These are phyloP conservation scores for Rhizopus stolonifer DNA, from an alignment of 371 early-diverging fungal genomes.

Conservation along the genomic window DNA sequence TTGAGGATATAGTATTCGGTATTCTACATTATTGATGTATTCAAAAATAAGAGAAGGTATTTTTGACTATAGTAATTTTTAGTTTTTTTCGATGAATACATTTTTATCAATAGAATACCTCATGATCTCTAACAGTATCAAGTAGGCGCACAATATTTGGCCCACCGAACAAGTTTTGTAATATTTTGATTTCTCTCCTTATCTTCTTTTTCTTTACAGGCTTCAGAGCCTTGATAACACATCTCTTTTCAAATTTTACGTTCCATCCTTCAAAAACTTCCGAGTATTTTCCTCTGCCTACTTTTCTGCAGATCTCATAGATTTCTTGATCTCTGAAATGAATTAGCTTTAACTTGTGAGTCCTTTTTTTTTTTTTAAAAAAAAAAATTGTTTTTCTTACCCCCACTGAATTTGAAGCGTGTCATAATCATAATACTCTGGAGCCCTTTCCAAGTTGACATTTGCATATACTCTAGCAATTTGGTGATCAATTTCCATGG, in stretches of 20 bases:
- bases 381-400: slow-evolving; percentile 13
- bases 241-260: slow-evolving; percentile 68
- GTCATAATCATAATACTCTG: slow-evolving; percentile 28
- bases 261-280: slow-evolving; percentile 99
- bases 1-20: slow-evolving; percentile 64
- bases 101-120: slow-evolving; percentile 41
- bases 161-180: slow-evolving; percentile 94
- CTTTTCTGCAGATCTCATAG: slow-evolving; percentile 93
- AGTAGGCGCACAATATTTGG: slow-evolving; percentile 90
- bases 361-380: neutral
- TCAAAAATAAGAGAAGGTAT: slow-evolving; percentile 97
- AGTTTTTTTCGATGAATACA: neutral
- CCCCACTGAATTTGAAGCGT: slow-evolving; percentile 21
- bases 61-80: slow-evolving; percentile 55
- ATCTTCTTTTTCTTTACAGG: slow-evolving; percentile 99
- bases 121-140: slow-evolving; percentile 95
- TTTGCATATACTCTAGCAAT: slow-evolving; percentile 13
- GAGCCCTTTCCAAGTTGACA: slow-evolving; percentile 12
- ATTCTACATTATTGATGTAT: slow-evolving; percentile 82
- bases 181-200: slow-evolving; percentile 97
- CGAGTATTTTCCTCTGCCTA: slow-evolving; percentile 99
- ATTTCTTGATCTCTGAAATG: slow-evolving; percentile 79
- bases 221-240: slow-evolving; percentile 98
- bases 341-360: neutral
- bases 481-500: neutral